Conservation (phyloP, 768 basidiomycete species). For the Hypholoma fasciculare region DNA sequence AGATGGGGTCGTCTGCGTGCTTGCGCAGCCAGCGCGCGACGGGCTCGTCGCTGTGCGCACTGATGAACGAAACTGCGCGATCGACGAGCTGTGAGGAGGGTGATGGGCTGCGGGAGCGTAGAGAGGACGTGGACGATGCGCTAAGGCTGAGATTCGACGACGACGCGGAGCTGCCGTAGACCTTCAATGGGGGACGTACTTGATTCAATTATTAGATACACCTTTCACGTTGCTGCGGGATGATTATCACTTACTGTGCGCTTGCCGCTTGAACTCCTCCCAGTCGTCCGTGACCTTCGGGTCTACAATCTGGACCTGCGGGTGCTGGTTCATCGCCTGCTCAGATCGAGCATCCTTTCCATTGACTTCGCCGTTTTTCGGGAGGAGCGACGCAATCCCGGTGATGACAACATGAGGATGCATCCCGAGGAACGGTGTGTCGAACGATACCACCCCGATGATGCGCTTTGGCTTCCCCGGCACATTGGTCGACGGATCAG, state of each 20-base stretch:
- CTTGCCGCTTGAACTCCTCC: constrained; percentile 42
- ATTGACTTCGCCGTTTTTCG: constrained; percentile 31
- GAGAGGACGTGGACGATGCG: constrained; percentile 7
- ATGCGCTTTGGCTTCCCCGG: constrained; percentile 41
- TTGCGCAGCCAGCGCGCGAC: constrained; percentile 51
- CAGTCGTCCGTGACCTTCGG: constrained; percentile 47
- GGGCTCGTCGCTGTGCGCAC: constrained; percentile 41
- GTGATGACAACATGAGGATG: constrained; percentile 61
- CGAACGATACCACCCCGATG: constrained; percentile 56
- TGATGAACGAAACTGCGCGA: constrained; percentile 37
- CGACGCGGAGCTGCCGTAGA: constrained; percentile 7
- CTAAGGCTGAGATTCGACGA: neutral
- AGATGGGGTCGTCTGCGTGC: constrained; percentile 51
- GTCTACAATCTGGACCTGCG: constrained; percentile 45
- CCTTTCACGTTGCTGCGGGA: neutral
- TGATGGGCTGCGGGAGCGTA: constrained; percentile 6
- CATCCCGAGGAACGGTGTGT: constrained; percentile 61
- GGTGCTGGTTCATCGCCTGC: constrained; percentile 42
- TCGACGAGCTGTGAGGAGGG: constrained; percentile 31
- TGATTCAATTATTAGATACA: neutral
- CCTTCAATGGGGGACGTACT: constrained; percentile 7
- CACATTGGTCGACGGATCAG: constrained; percentile 35
- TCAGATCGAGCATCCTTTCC: constrained; percentile 30
- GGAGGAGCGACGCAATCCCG: constrained; percentile 55
- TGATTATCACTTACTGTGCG: constrained; percentile 23